Conservation (phyloP, 2,329 filamentous ascomycete genomes). For the Cladosporium sp. region DNA sequence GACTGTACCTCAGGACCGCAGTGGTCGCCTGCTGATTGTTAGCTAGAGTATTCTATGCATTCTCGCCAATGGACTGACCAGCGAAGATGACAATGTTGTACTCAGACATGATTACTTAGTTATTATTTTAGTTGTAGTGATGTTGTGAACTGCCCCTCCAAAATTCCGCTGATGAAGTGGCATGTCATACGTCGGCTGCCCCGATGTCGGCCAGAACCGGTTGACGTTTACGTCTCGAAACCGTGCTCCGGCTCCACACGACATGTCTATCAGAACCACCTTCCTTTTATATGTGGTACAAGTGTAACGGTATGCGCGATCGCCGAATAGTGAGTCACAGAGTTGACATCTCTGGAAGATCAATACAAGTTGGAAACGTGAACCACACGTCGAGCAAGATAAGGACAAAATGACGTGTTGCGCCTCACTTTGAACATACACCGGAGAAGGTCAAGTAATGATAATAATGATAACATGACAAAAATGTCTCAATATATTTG, state of each 20-base stretch:
- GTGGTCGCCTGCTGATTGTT: conserved; percentile 55
- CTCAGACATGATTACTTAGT: conserved; percentile 5
- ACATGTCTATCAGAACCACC: background rate
- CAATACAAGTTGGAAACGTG: no score
- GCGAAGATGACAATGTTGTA: conserved; percentile 14
- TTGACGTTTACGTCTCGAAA: background rate
- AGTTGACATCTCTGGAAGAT: no score
- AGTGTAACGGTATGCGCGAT: no score
- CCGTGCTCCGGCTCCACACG: background rate
- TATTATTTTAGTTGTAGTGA: background rate
- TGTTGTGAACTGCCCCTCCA: conserved; percentile 4
- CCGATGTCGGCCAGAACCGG: conserved; percentile 1
- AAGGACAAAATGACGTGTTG: no score
- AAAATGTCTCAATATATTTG: background rate
- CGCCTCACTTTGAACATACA: no score
- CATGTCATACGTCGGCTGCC: conserved; percentile 2
- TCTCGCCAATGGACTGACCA: background rate
- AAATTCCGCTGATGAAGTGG: conserved; percentile 6
- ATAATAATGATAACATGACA: no score
- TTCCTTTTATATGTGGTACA: no score
- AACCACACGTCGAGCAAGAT: no score
- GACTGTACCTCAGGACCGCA: conserved; percentile 73
- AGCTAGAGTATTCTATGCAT: background rate
- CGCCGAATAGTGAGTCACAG: no score
- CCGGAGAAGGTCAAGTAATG: no score